phyloP scores from a whole-genome alignment of 306 rosid species.

The Delonix regia region DNA sequence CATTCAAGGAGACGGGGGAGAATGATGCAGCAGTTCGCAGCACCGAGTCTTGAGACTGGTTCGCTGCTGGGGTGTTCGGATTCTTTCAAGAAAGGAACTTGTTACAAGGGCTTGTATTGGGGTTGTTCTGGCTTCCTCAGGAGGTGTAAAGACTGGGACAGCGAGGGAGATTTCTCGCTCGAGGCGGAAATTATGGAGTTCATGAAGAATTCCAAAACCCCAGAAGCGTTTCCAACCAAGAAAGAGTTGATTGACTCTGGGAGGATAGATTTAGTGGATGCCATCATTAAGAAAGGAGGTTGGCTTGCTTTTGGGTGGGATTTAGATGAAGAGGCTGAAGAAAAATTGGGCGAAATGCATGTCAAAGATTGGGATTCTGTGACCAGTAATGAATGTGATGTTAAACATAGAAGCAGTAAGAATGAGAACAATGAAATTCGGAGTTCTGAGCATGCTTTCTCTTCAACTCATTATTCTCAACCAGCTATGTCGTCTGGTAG shows the following conservation, averaged over 20 bases:
- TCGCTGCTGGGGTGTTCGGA: slow-evolving; percentile 30
- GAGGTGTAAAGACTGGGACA: slow-evolving; percentile 55
- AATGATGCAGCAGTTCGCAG: slow-evolving; percentile 1
- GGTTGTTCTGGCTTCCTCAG: slow-evolving; percentile 53
- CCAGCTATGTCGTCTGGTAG: neutral
- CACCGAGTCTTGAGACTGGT: slow-evolving; percentile 21
- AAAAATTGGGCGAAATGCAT: neutral
- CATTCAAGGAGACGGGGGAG: slow-evolving; percentile 16
- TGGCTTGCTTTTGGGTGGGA: slow-evolving; percentile 95
- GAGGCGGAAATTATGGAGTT: slow-evolving; percentile 85
- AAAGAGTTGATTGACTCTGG: slow-evolving; percentile 76
- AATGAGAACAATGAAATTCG: neutral
- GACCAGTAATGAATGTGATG: neutral
- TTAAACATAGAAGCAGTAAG: neutral
- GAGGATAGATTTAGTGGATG: slow-evolving; percentile 78
- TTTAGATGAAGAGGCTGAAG: slow-evolving; percentile 39
- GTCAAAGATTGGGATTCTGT: neutral
- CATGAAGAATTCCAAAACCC: slow-evolving; percentile 70
- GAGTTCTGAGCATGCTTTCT: neutral
- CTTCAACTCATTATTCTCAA: neutral
- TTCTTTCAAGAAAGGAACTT: neutral
- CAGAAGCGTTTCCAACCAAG: slow-evolving; percentile 69
- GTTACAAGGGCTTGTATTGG: slow-evolving; percentile 33
- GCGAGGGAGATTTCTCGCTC: slow-evolving; percentile 57
- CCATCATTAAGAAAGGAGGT: slow-evolving; percentile 69